Conservation (phyloP, 2,329 filamentous ascomycete genomes). For the Colletotrichum somersetense region DNA sequence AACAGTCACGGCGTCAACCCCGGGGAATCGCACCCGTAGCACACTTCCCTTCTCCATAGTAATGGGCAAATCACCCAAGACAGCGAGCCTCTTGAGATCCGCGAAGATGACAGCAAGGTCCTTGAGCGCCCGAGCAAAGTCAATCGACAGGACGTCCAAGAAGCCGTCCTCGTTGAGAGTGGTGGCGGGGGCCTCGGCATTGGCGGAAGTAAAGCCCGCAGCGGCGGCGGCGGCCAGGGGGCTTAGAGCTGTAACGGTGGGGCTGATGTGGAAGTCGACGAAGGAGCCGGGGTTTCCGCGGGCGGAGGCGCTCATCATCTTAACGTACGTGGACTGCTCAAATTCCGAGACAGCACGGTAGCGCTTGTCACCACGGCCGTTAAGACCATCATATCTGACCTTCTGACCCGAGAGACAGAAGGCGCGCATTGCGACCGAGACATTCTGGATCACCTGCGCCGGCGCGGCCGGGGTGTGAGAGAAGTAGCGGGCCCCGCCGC, state of each 20-base stretch:
- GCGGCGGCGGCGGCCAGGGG: conserved; percentile 72
- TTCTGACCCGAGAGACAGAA: conserved; percentile 94
- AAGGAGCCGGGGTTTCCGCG: conserved; percentile 78
- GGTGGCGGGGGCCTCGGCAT: conserved; percentile 57
- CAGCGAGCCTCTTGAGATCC: conserved; percentile 82
- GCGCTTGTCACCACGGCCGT: conserved; percentile 78
- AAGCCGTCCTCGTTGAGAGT: conserved; percentile 86
- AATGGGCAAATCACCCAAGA: conserved; percentile 86
- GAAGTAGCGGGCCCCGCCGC: conserved; percentile 86
- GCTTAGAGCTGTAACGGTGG: conserved; percentile 89
- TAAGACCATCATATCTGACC: conserved; percentile 85
- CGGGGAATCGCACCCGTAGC: conserved; percentile 88
- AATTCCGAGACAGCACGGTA: conserved; percentile 83
- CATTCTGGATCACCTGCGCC: conserved; percentile 93
- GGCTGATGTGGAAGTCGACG: conserved; percentile 89
- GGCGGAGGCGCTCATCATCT: conserved; percentile 69
- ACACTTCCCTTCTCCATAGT: conserved; percentile 73
- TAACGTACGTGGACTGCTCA: conserved; percentile 79
- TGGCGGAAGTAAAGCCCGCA: conserved; percentile 60
- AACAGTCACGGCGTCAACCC: conserved; percentile 86
- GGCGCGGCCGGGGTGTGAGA: conserved; percentile 87
- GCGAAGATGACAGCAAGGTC: conserved; percentile 84
- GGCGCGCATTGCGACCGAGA: conserved; percentile 91
- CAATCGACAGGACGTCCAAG: conserved; percentile 84
- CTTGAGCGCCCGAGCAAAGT: conserved; percentile 89